A percentile compares a stretch with the other conserved stretches of the same genome.
Evolutionary conservation across 2,329 filamentous ascomycete genomes (phyloP).

Genomic region (Penicillium sp.): DNA sequence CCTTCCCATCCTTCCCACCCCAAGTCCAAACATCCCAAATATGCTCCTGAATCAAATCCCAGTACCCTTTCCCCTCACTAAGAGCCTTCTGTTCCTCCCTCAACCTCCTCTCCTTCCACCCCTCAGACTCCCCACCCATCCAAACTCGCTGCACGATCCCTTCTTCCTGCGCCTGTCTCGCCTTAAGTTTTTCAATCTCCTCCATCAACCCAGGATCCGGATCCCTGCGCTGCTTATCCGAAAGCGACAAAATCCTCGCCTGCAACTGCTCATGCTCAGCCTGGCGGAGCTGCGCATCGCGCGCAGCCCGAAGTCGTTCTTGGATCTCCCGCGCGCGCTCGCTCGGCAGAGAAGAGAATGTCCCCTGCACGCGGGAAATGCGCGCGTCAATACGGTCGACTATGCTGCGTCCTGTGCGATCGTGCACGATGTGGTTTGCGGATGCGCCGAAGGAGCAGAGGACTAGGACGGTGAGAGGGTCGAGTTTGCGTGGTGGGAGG

Average conservation of each 20-base stretch:
- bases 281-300: slow-evolving; percentile 19
- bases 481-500: slow-evolving; percentile 34
- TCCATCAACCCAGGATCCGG: slow-evolving; percentile 14
- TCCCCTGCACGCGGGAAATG: slow-evolving; percentile 17
- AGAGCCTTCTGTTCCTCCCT: slow-evolving; percentile 38
- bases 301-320: slow-evolving; percentile 21
- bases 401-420: slow-evolving; percentile 31
- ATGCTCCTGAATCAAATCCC: slow-evolving; percentile 40
- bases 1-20: slow-evolving; percentile 23
- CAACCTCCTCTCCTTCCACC: slow-evolving; percentile 38
- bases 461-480: slow-evolving; percentile 32
- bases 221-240: slow-evolving; percentile 8
- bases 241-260: slow-evolving; percentile 24
- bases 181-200: slow-evolving; percentile 30
- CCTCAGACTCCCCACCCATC: slow-evolving; percentile 37
- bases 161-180: slow-evolving; percentile 24
- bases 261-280: slow-evolving; percentile 11
- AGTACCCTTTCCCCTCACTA: slow-evolving; percentile 38
- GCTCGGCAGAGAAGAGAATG: slow-evolving; percentile 23
- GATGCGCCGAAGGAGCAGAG: slow-evolving; percentile 35
- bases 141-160: slow-evolving; percentile 28
- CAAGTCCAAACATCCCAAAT: slow-evolving; percentile 41
- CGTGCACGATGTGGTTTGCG: slow-evolving; percentile 32
- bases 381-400: slow-evolving; percentile 26
- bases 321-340: slow-evolving; percentile 30